Conservation (phyloP, 2,329 filamentous ascomycete species). For the Alternaria sp. region DNA sequence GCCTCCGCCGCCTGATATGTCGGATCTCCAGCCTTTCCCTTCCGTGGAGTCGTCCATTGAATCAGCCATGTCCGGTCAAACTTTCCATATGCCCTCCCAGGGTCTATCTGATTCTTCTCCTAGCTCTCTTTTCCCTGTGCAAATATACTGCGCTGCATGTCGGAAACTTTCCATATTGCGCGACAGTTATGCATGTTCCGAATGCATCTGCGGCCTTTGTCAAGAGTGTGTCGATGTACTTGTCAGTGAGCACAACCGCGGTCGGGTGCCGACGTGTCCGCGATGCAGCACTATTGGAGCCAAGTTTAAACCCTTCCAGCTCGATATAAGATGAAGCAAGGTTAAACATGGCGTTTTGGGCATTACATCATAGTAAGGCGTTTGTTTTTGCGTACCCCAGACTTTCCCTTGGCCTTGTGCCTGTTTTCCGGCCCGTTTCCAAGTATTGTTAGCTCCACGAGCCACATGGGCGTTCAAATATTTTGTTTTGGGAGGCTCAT, state of each 20-base stretch:
- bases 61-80: conserved; percentile 73
- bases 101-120: conserved; percentile 69
- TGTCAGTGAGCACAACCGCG: conserved; percentile 75
- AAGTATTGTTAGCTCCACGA: conserved; percentile 28
- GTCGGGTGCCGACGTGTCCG: conserved; percentile 76
- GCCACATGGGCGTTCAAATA: conserved; percentile 28
- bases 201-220: conserved; percentile 95
- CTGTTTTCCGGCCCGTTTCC: conserved; percentile 14
- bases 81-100: conserved; percentile 66
- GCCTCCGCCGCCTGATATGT: conserved; percentile 68
- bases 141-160: conserved; percentile 93
- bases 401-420: conserved; percentile 11
- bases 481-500: conserved; percentile 8
- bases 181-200: conserved; percentile 92
- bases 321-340: conserved; percentile 75
- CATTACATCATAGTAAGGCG: conserved; percentile 22
- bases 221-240: conserved; percentile 85
- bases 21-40: conserved; percentile 75
- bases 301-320: conserved; percentile 83
- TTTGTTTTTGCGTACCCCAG: conserved; percentile 14
- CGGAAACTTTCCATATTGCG: conserved; percentile 78
- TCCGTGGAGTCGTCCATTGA: conserved; percentile 85
- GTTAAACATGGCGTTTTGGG: conserved; percentile 11
- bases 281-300: conserved; percentile 81
- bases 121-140: conserved; percentile 61